Evolutionary conservation across 768 basidiomycete genomes (phyloP), one percentile per base, ranked within the genome.

Genomic region (Russula ochroleuca): DNA sequence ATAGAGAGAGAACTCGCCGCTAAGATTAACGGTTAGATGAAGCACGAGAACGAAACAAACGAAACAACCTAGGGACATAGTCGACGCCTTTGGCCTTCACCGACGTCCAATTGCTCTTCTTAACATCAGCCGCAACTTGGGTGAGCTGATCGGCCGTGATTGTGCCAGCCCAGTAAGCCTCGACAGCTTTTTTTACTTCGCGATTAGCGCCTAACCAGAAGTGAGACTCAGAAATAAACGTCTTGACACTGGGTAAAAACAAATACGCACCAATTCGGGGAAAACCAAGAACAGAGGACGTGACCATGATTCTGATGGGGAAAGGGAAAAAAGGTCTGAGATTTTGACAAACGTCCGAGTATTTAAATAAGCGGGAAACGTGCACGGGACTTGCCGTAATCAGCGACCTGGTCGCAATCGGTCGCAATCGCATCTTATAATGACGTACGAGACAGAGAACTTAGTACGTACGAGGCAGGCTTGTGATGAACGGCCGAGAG

Each of bases 1-100:
- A 76, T 98, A 99, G 66, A 99, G 86, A 38, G 97, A 90, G 77
- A 99, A 99, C 74, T 98, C 97, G 72, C 96, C 96, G 72, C 97
- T 99, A 53, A 69, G 41, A 56, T 65, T 33, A 59, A 56, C 59
- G 37, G 59, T 66, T 21, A 65, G 51, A 61, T 63, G 47, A 43
- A 64, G 69, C 61, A 50, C 62, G 58, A 61, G 50, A 69, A 62
- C 45, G 61, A 28, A 35, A 45, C 38, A 57, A 54, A 57, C 52
- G 60, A 64, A 35, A 83, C 61, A 67, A 95, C 96, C 94, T 95
- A 59, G 96, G 94, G 75, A 98, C 81, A 72, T 87, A 82, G 74
- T 96, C 90, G 67, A 98, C 95, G 61, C 91, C 89, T 70, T 85
- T 84, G 53, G 81, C 79, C 81, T 94, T 91, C 79, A 98, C 81